Evolutionary conservation across 371 early-diverging fungal genomes (phyloP).

Genomic region (Zancudomyces culisetae): DNA sequence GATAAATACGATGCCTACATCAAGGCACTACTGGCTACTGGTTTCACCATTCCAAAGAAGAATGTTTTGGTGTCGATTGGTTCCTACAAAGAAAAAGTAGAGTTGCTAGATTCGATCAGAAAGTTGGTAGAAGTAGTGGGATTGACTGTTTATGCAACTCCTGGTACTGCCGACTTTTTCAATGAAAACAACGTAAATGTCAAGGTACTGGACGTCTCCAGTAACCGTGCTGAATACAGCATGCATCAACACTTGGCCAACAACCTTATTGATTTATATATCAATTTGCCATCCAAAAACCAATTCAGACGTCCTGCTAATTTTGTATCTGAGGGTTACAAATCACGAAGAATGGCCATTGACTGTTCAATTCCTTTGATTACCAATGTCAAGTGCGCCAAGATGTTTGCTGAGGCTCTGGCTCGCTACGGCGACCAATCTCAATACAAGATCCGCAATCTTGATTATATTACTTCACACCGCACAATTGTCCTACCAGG

Average conservation of each 20-base stretch:
- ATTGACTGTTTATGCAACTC: slow-evolving; percentile 77
- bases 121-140: slow-evolving; percentile 54
- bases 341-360: slow-evolving; percentile 87
- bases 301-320: slow-evolving; percentile 85
- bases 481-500: slow-evolving; percentile 69
- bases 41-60: slow-evolving; percentile 74
- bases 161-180: slow-evolving; percentile 89
- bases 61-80: slow-evolving; percentile 83
- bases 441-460: slow-evolving; percentile 48
- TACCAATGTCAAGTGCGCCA: slow-evolving; percentile 95
- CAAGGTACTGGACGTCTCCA: slow-evolving; percentile 59
- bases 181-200: slow-evolving; percentile 78
- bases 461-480: slow-evolving; percentile 79
- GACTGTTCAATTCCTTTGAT: slow-evolving; percentile 89
- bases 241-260: slow-evolving; percentile 82
- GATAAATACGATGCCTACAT: slow-evolving; percentile 92
- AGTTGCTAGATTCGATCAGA: slow-evolving; percentile 69
- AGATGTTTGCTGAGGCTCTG: slow-evolving; percentile 86
- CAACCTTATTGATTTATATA: slow-evolving; percentile 92
- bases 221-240: slow-evolving; percentile 73
- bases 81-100: slow-evolving; percentile 86
- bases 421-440: slow-evolving; percentile 36
- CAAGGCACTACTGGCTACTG: slow-evolving; percentile 77
- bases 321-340: slow-evolving; percentile 88
- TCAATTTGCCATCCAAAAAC: slow-evolving; percentile 92